These are phyloP conservation scores for Pyrenochaeta sp. DNA, from an alignment of 2,329 filamentous ascomycete species.

Conservation along the genomic window DNA sequence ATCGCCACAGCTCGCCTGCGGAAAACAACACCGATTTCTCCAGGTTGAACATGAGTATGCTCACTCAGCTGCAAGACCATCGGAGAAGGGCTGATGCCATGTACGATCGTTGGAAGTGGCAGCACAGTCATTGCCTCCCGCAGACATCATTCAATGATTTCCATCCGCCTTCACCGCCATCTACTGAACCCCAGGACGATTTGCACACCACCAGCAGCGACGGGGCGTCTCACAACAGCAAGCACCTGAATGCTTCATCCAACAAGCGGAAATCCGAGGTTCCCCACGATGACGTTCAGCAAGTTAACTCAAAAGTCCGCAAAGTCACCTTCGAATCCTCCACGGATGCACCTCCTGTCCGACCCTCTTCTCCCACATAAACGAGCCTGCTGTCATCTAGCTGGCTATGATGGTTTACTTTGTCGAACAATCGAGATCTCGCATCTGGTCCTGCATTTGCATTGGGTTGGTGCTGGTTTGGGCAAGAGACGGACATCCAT, in stretches of 20 bases:
- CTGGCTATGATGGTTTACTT: constrained; percentile 5
- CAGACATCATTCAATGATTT: no score
- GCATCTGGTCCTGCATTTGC: constrained; percentile 23
- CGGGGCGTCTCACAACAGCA: neutral
- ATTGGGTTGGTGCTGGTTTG: constrained; percentile 28
- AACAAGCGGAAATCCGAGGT: constrained; percentile 30
- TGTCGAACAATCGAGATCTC: constrained; percentile 6
- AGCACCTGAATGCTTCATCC: constrained; percentile 5
- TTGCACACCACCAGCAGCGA: constrained; percentile 7
- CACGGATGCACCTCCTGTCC: constrained; percentile 21
- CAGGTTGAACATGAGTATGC: constrained; percentile 21
- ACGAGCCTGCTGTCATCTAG: constrained; percentile 1
- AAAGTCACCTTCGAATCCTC: constrained; percentile 19
- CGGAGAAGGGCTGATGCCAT: constrained; percentile 26
- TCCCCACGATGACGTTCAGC: constrained; percentile 9
- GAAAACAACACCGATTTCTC: constrained; percentile 23
- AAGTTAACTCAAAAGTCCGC: constrained; percentile 19
- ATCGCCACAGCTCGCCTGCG: constrained; percentile 16
- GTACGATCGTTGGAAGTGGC: constrained; percentile 23
- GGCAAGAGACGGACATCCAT: constrained; percentile 22
- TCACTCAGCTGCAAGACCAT: constrained; percentile 25
- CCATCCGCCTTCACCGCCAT: constrained; percentile 1
- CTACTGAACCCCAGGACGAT: constrained; percentile 10
- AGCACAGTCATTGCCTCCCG: constrained; percentile 14
- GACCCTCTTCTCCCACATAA: constrained; percentile 20